Evolutionary conservation across 2,329 filamentous ascomycete genomes (phyloP).

Genomic region (Alternaria incomplexa): DNA sequence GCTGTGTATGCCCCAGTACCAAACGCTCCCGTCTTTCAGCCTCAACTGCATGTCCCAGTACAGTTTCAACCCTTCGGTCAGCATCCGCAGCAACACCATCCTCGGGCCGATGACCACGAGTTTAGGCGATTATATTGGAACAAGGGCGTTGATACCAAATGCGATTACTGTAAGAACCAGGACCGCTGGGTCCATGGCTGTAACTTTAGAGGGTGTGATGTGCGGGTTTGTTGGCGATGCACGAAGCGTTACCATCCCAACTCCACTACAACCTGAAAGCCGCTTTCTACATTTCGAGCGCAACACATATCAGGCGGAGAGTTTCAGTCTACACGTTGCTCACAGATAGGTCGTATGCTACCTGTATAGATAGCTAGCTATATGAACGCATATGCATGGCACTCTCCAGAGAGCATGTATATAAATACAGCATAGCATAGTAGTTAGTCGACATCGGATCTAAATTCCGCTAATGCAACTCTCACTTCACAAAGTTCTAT

Average conservation of each 20-base stretch:
- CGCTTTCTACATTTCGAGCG: neutral
- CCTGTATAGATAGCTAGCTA: neutral
- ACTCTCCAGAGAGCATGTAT: neutral
- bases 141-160: neutral
- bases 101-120: neutral
- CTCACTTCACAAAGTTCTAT: constrained; percentile 1
- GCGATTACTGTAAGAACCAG: neutral
- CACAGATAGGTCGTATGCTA: too few relatives aligned
- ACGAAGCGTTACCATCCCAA: too few relatives aligned
- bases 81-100: too few relatives aligned
- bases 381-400: neutral
- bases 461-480: neutral
- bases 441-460: neutral
- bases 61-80: too few relatives aligned
- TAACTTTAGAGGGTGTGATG: neutral
- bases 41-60: too few relatives aligned
- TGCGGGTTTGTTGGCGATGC: too few relatives aligned
- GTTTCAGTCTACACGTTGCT: too few relatives aligned
- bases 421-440: neutral
- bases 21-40: too few relatives aligned
- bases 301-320: neutral
- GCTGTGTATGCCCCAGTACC: too few relatives aligned
- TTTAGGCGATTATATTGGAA: neutral
- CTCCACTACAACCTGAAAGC: neutral
- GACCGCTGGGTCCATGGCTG: neutral